phyloP scores from a whole-genome alignment of 257 asterid genomes.

The Ophiorrhiza pumila region DNA sequence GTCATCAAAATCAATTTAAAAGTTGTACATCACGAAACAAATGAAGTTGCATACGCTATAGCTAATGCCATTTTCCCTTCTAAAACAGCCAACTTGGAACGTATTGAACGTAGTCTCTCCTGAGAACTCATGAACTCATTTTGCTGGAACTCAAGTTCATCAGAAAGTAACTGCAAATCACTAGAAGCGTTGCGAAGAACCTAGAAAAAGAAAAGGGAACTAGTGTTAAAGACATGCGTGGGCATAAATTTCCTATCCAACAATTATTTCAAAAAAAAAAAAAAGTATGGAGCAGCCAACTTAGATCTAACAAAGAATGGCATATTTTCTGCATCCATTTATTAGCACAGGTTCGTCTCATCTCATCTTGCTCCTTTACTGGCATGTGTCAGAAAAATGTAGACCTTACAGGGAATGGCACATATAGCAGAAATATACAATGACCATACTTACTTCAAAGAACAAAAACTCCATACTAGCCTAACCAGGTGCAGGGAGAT shows the following conservation, averaged over 20 bases:
- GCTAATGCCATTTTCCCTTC: slow-evolving; percentile 84
- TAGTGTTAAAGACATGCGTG: background rate
- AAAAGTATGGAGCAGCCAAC: background rate
- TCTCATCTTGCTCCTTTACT: background rate
- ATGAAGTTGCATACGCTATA: slow-evolving; percentile 38
- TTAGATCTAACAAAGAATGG: background rate
- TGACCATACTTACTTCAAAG: background rate
- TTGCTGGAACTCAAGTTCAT: slow-evolving; percentile 81
- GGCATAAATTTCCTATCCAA: background rate
- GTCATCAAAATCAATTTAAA: background rate
- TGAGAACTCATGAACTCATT: slow-evolving; percentile 61
- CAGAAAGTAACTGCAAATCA: slow-evolving; percentile 55
- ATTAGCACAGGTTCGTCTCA: background rate
- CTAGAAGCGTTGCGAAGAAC: slow-evolving; percentile 36
- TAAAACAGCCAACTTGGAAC: slow-evolving; percentile 68
- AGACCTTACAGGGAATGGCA: background rate
- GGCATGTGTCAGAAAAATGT: background rate
- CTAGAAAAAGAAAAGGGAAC: slow-evolving; percentile 33
- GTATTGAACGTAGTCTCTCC: slow-evolving; percentile 61
- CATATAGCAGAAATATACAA: background rate
- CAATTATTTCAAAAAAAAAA: too few species aligned
- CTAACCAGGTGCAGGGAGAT: background rate
- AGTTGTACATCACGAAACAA: slow-evolving; percentile 14
- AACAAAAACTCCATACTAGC: too few species aligned
- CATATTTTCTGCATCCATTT: background rate